These are phyloP conservation scores for Auriscalpium orientale DNA, from an alignment of 768 basidiomycete species.

Conservation along the genomic window DNA sequence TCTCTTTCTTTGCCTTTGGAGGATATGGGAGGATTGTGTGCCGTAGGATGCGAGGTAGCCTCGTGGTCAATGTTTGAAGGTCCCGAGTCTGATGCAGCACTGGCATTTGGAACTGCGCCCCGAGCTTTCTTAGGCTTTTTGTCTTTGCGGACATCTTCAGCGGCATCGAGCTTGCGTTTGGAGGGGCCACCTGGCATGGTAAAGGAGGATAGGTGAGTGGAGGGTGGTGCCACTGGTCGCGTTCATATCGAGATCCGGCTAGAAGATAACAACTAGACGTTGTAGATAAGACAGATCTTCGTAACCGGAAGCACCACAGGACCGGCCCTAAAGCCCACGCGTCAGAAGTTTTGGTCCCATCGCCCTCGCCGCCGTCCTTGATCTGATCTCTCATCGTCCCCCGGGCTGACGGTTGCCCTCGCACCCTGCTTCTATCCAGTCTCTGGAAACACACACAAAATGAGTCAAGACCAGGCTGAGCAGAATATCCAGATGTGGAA, in stretches of 20 bases:
- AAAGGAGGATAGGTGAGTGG: background rate
- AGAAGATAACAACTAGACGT: too few species aligned
- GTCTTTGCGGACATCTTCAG: background rate
- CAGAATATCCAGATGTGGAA: slow-evolving; percentile 98
- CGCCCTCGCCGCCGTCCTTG: background rate
- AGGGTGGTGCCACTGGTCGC: too few species aligned
- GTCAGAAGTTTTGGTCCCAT: background rate
- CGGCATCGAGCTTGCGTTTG: background rate
- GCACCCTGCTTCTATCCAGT: background rate
- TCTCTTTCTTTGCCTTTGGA: slow-evolving; percentile 6
- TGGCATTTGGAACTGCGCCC: background rate
- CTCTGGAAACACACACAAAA: slow-evolving; percentile 29
- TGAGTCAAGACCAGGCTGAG: slow-evolving; percentile 83
- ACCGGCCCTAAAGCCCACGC: background rate
- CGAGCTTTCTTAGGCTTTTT: background rate
- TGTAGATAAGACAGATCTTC: too few species aligned
- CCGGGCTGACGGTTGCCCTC: background rate
- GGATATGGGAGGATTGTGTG: background rate
- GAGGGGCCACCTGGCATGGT: background rate
- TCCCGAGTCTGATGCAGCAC: background rate
- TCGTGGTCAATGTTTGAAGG: background rate
- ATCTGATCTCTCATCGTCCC: slow-evolving; percentile 2
- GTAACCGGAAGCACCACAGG: background rate
- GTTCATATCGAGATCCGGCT: too few species aligned
- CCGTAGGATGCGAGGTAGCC: background rate